Percentiles rank a stretch among this genome's conserved stretches.
Conservation (phyloP, 1,284 basidiomycete species). For the Leccinum angustisporum region DNA sequence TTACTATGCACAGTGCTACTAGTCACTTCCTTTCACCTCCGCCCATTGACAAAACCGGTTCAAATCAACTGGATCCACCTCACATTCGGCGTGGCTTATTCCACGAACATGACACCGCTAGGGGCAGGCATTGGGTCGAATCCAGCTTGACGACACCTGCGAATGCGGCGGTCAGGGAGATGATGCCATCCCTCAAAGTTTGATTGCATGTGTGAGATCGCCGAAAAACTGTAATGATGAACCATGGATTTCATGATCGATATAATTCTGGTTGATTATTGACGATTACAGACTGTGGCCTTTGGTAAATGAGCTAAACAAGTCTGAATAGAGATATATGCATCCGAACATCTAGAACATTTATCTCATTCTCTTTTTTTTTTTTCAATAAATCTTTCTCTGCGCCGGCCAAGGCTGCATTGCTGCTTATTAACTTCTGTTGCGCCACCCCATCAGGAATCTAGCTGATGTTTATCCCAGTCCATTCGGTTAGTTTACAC, state of each 20-base stretch:
- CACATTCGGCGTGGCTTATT: conserved; percentile 53
- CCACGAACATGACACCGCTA: conserved; percentile 39
- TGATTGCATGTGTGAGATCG: background rate
- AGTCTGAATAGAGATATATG: background rate
- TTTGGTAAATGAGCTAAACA: background rate
- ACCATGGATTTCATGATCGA: background rate
- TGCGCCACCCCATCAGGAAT: background rate
- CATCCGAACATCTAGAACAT: background rate
- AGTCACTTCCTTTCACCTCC: conserved; percentile 44
- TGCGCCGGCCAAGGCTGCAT: too few species aligned
- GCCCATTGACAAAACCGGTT: conserved; percentile 56
- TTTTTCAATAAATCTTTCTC: too few species aligned
- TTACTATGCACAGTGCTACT: conserved; percentile 52
- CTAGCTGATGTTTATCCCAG: background rate
- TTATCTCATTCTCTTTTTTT: background rate
- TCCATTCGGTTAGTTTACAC: too few species aligned
- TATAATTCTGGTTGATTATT: background rate
- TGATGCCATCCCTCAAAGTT: conserved; percentile 56
- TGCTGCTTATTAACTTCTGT: too few species aligned
- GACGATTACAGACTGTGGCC: background rate
- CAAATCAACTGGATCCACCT: conserved; percentile 54
- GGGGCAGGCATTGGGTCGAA: conserved; percentile 40
- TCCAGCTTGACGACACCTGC: conserved; percentile 42
- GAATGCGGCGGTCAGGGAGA: conserved; percentile 52
- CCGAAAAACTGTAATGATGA: background rate